These are phyloP conservation scores for Clavulina sp. DNA, from an alignment of 768 basidiomycete genomes.

Conservation along the genomic window DNA sequence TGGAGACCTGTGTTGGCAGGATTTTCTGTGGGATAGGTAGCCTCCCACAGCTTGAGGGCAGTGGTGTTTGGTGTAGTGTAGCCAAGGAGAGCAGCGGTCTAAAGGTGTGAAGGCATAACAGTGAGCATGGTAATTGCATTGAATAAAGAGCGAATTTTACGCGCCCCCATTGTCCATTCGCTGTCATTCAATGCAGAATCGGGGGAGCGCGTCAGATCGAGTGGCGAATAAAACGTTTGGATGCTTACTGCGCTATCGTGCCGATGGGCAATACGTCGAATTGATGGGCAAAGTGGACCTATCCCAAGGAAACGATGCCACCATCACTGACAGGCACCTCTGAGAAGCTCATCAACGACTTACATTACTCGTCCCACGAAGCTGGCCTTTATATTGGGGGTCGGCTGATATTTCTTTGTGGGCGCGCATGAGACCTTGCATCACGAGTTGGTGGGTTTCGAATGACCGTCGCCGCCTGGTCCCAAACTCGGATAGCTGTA, in stretches of 20 bases:
- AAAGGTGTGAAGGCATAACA: neutral
- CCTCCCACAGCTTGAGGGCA: conserved; percentile 78
- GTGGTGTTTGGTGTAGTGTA: conserved; percentile 58
- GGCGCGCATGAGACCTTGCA: conserved; percentile 52
- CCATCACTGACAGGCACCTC: neutral
- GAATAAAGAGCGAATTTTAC: conserved; percentile 7
- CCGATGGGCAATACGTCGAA: conserved; percentile 51
- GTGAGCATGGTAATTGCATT: neutral
- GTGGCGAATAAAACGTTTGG: neutral
- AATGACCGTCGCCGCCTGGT: conserved; percentile 66
- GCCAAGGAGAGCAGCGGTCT: conserved; percentile 72
- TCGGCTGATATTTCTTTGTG: conserved; percentile 26
- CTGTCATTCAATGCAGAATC: conserved; percentile 21
- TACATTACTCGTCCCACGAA: conserved; percentile 88
- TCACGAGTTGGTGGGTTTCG: conserved; percentile 56
- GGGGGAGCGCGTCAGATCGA: conserved; percentile 8
- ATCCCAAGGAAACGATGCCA: too few species aligned
- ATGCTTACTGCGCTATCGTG: conserved; percentile 68
- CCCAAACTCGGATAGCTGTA: conserved; percentile 72
- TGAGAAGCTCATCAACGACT: conserved; percentile 10
- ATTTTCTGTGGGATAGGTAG: conserved; percentile 34
- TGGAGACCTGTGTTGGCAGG: conserved; percentile 23
- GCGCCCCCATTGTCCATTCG: conserved; percentile 84
- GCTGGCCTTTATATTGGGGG: conserved; percentile 26
- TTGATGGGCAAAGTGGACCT: conserved; percentile 77